These are phyloP conservation scores for Vitis cinerea DNA, from an alignment of 164 flowering plant genomes.

Conservation along the genomic window DNA sequence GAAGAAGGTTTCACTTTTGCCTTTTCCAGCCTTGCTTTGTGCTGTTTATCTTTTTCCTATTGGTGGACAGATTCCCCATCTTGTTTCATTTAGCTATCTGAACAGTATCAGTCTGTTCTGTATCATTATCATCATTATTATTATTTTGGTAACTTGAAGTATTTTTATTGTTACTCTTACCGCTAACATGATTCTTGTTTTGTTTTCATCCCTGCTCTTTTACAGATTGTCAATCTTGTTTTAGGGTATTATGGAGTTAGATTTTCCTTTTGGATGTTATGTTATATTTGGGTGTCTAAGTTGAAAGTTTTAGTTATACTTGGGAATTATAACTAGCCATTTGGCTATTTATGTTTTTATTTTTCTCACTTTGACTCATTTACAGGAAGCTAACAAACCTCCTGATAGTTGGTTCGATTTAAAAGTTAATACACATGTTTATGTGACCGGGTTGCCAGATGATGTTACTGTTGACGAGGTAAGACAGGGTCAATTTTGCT, in stretches of 20 bases:
- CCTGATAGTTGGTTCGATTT: slow-evolving; percentile 98
- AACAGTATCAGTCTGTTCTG: not conserved
- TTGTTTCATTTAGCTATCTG: not conserved
- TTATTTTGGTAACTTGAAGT: not conserved
- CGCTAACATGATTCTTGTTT: not conserved
- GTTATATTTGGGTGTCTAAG: not conserved
- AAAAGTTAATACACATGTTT: slow-evolving; percentile 95
- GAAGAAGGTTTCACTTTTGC: slow-evolving; percentile 52
- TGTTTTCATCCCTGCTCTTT: no score
- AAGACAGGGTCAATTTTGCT: slow-evolving; percentile 23
- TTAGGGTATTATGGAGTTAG: not conserved
- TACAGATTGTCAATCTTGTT: no score
- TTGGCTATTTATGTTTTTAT: not conserved
- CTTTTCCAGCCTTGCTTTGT: not conserved
- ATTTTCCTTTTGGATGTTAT: not conserved
- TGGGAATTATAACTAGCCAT: not conserved
- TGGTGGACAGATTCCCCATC: not conserved
- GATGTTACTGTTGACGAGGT: slow-evolving; percentile 95
- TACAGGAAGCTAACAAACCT: slow-evolving; percentile 92
- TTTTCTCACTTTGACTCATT: slow-evolving; percentile 15
- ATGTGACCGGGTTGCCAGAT: slow-evolving; percentile 94
- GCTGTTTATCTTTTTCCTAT: not conserved
- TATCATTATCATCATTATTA: not conserved
- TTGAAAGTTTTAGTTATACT: not conserved
- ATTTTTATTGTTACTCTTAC: not conserved